Conservation (phyloP, 1,284 basidiomycete species). For the Takashimella koratensis region DNA sequence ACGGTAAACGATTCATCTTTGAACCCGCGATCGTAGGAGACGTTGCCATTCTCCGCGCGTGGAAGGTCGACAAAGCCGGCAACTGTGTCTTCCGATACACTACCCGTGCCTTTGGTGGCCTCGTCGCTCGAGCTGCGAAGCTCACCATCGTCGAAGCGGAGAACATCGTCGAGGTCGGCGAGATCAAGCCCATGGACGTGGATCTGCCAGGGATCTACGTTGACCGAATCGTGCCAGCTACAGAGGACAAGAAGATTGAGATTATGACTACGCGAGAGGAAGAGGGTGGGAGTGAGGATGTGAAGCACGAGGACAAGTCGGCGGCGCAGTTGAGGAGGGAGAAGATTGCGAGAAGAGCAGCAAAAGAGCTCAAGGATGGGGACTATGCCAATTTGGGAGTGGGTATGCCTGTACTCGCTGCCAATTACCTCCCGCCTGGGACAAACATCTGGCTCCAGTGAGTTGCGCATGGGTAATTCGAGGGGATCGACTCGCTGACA, state of each 20-base stretch:
- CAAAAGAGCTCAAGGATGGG: conserved; percentile 85
- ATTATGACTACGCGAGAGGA: conserved; percentile 55
- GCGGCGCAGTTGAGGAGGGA: conserved; percentile 54
- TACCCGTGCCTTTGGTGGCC: conserved; percentile 80
- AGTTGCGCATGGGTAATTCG: conserved; percentile 25
- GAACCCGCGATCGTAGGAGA: conserved; percentile 84
- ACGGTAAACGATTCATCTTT: conserved; percentile 78
- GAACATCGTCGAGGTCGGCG: conserved; percentile 82
- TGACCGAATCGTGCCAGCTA: conserved; percentile 77
- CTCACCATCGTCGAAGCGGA: conserved; percentile 93
- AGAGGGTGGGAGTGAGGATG: conserved; percentile 24
- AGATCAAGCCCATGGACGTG: conserved; percentile 76
- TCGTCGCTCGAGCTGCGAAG: conserved; percentile 85
- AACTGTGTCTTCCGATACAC: conserved; percentile 85
- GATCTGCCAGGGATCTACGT: conserved; percentile 82
- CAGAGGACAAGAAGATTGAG: conserved; percentile 75
- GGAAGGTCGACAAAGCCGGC: conserved; percentile 90
- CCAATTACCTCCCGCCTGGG: conserved; percentile 71
- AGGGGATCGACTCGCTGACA: conserved; percentile 1
- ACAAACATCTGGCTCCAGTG: conserved; percentile 86
- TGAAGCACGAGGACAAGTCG: conserved; percentile 46
- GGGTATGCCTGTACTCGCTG: conserved; percentile 92
- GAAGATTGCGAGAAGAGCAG: conserved; percentile 72
- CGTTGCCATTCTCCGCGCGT: conserved; percentile 84
- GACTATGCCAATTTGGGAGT: conserved; percentile 70